Base-by-base conservation (phyloP, 768 basidiomycete species). In the Boletus rubescentipes region DNA sequence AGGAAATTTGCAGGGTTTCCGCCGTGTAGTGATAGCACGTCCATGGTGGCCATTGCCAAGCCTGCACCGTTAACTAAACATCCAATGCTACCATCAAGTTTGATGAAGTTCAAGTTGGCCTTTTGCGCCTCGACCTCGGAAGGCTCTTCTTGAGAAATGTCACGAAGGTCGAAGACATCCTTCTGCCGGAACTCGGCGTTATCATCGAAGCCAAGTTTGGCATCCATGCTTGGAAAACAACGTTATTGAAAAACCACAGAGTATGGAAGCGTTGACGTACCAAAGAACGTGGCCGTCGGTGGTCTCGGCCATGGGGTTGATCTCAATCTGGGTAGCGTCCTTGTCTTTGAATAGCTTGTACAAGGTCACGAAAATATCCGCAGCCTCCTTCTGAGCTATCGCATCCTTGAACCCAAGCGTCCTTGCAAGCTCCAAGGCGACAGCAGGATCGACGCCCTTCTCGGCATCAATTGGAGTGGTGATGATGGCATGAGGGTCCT, bases 31-130 rank as follows among this genome's bases (percentile, higher is more conserved):
- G 94, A 84, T 52, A 99, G 80, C n/a, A 98, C 96, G 66, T 99
- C 97, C 97, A 99, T 98, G 51, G 97, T 99, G 35, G 97, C 97
- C 97, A 99, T 99, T 46, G 97, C 97, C 57, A 99, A 77, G 66
- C 97, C 97, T 47, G 97, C 97, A 65, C 97, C 97, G 64, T 99
- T 99, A 58, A 99, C 97, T 48, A 99, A 78, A 76, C 97, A 99
- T 29, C 97, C 97, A 55, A 99, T 86, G 73, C 82, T 90, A 30
- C 97, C 97, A 67, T 99, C 97, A 40, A 99, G 87, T 76, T 99
- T 98, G 81, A 98, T 98, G 72, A 98, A 98, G 79, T 95, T 98
- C 67, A 99, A 81, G 69, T 90, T 87, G 58, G 90, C 91, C 71
- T 96, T 91, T 73, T 95, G 94, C 20, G 97, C 97, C 72, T 97